Percentiles rank a stretch among this genome's conserved stretches.
Evolutionary conservation across 164 flowering plant genomes (phyloP).

Genomic region (Buxus sempervirens): DNA sequence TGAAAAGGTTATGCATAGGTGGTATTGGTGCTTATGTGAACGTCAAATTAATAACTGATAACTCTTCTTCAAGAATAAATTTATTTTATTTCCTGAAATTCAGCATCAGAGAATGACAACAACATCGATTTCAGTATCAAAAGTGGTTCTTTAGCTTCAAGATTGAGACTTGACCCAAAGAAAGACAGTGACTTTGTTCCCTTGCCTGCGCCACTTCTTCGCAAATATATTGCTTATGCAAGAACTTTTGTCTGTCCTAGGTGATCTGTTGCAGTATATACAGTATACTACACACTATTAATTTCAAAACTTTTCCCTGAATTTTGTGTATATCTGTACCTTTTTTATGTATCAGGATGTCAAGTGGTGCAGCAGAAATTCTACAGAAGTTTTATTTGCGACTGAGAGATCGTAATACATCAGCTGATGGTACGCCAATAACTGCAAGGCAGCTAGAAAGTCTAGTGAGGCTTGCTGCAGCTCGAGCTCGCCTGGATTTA

Average conservation of each 20-base stretch:
- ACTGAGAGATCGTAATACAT: conserved; percentile 74
- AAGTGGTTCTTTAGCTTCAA: conserved; percentile 67
- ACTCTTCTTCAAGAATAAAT: conserved; percentile 1
- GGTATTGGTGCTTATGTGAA: conserved; percentile 3
- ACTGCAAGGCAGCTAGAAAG: conserved; percentile 99
- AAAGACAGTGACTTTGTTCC: conserved; percentile 74
- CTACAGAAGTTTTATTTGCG: conserved; percentile 79
- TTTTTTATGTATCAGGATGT: conserved; percentile 54
- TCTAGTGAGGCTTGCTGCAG: conserved; percentile 90
- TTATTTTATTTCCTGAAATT: conserved; percentile 11
- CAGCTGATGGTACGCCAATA: conserved; percentile 95
- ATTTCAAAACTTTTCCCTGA: not conserved
- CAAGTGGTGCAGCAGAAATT: conserved; percentile 88
- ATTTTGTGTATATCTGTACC: not conserved
- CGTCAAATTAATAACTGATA: not conserved
- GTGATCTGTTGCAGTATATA: conserved; percentile 39
- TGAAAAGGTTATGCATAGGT: conserved; percentile 63
- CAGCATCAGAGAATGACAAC: conserved; percentile 38
- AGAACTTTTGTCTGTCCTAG: conserved; percentile 80
- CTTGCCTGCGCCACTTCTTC: conserved; percentile 79
- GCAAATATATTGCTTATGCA: conserved; percentile 97
- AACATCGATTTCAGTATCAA: conserved; percentile 30
- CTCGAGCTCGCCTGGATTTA: conserved; percentile 90
- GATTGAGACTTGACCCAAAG: conserved; percentile 68
- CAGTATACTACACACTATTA: conserved; percentile 9